A percentile compares a stretch with the other conserved stretches of the same genome.
Conservation (phyloP, 139 green algal species). For the Auxenochlorella pyrenoidosa region DNA sequence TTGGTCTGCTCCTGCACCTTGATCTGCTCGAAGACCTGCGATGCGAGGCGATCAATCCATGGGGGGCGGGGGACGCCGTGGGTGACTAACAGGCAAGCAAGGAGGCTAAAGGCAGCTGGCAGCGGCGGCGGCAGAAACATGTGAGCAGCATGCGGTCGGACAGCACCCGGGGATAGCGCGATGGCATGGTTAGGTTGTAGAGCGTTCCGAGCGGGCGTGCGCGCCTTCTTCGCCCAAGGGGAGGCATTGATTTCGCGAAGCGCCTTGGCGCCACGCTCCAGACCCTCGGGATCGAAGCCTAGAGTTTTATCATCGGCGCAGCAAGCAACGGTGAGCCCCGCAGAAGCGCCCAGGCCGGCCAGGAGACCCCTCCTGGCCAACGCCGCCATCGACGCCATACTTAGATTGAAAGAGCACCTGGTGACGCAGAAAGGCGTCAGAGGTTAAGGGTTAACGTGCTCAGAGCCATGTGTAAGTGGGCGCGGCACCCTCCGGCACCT, state of each 20-base stretch:
- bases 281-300: slow-evolving; percentile 95
- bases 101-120: neutral
- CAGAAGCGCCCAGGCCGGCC: neutral
- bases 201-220: neutral
- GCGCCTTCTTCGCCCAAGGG: slow-evolving; percentile 91
- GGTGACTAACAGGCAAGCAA: too few relatives aligned
- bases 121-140: slow-evolving; percentile 14
- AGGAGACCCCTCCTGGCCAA: neutral
- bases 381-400: neutral
- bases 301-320: slow-evolving; percentile 46
- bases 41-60: too few relatives aligned
- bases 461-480: too few relatives aligned
- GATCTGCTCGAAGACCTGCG: slow-evolving; percentile 90
- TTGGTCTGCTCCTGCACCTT: slow-evolving; percentile 94
- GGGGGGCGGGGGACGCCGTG: too few relatives aligned
- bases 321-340: slow-evolving; percentile 27
- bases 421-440: too few relatives aligned
- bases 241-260: slow-evolving; percentile 96
- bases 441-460: too few relatives aligned
- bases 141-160: neutral
- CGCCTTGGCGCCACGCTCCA: slow-evolving; percentile 96
- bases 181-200: neutral
- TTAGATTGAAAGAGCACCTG: neutral
- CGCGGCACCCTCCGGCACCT: too few relatives aligned
- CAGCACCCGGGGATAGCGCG: neutral